Evolutionary conservation across 257 asterid genomes (phyloP), one percentile per base, ranked within the genome.

Genomic region (Lantana camara): DNA sequence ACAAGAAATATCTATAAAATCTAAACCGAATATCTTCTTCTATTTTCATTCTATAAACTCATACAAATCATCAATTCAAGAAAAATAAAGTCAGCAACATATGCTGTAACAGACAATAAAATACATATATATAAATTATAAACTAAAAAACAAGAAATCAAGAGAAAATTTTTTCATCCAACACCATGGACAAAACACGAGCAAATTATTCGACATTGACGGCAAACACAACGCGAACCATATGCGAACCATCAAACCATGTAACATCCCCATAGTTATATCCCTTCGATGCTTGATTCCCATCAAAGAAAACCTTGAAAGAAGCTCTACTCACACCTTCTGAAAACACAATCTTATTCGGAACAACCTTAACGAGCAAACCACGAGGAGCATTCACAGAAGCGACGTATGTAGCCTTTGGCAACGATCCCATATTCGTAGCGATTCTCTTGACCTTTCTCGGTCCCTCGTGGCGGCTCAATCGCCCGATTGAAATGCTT

Each of bases 231-330:
- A 78, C 12, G 9, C 88, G 85, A 60, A 88, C 91, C 16, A 73
- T 13, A 42, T 85, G 96, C 2, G 72, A 67, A 27, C 91, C 95
- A 78, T 88, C 95, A 42, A 63, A 70, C 91, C 89, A 85, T 32
- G 50, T 72, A 7, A 88, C 58, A 35, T 73, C 82, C 14, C 96
- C 96, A 77, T 63, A 83, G 21, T 78, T 81, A 15, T 88, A 85
- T 3, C 88, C 95, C 35, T 64, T 80, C 1, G 67, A n/a, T 32
- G 91, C 95, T 42, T 69, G 24, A 46, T 58, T 79, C 16, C 79
- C 88, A 34, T 88, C 86, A 60, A 85, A 88, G 56, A 58, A 82
- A 45, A 83, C 79, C 4, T 75, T 72, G 52, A 88, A 80, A 38
- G 82, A 60, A 4, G 71, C 70, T 45, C 50, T 76, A 14, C 21